Conservation (phyloP, 805 yeast genomes). For the Saccharomyces mikatae region DNA sequence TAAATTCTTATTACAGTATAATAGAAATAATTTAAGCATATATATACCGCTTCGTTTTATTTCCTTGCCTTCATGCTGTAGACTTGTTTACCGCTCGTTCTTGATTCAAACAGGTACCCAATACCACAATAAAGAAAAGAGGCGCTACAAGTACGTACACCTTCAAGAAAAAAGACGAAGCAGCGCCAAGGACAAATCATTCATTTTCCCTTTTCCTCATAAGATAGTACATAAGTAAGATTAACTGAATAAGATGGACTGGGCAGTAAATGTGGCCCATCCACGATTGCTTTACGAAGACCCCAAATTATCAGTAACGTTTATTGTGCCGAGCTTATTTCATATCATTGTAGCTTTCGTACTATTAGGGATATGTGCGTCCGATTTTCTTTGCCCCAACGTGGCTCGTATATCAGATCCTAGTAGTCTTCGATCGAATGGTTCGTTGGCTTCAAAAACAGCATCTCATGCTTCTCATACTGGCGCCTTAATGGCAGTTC, state of each 20-base stretch:
- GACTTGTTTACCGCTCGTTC: neutral
- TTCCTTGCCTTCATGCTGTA: neutral
- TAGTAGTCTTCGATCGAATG: constrained; percentile 4
- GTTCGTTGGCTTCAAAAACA: neutral
- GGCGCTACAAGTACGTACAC: neutral
- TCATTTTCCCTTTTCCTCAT: neutral
- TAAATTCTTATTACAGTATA: neutral
- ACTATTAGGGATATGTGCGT: constrained; percentile 29
- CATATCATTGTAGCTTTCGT: constrained; percentile 26
- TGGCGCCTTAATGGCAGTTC: constrained; percentile 25
- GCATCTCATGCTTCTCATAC: constrained; percentile 4
- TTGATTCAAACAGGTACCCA: neutral
- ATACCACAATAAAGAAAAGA: neutral
- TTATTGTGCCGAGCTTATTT: constrained; percentile 19
- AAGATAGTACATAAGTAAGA: neutral
- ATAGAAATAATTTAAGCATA: neutral
- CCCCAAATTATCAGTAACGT: constrained; percentile 13
- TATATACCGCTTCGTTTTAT: neutral
- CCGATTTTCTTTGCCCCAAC: constrained; percentile 31
- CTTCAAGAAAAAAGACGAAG: neutral
- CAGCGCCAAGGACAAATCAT: neutral
- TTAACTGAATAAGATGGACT: constrained; percentile 10
- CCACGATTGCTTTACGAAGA: constrained; percentile 21
- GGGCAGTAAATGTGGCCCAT: constrained; percentile 21
- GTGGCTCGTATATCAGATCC: constrained; percentile 27